Evolutionary conservation across 306 rosid species (phyloP), one percentile per base, ranked within the genome.

Genomic region (Purshia tridentata): DNA sequence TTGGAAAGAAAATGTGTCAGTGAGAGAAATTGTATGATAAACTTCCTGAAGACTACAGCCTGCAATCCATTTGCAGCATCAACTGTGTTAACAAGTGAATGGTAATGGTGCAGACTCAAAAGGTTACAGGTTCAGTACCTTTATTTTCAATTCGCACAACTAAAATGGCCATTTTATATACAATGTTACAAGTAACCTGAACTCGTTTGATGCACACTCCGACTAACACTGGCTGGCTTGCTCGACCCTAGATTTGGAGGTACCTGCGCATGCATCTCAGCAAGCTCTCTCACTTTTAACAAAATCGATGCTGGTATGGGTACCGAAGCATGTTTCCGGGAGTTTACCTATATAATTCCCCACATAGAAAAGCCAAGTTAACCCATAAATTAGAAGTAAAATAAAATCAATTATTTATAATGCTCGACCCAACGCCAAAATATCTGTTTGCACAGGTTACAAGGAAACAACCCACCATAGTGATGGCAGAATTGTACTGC

Each of bases 281-380:
- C 99, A 45, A 94, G 96, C 85, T 94, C 86, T 87, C 99, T 88
- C 53, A 94, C 96, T 37, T 86, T 85, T 6, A 83, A 67, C 81
- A 94, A 77, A 72, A 91, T 88, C 18, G 81, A 50, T 45, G 89
- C 92, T 0, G 99, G 99, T 63, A 94, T 91, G 2, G 97, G 92
- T 18, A 80, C 85, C 0, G 97, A 39, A 41, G 89, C 88, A 65
- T 88, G 88, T 88, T 94, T 94, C 83, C 97, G 89, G 4, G 88
- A 77, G 82, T 84, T 90, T 49, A 90, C 72, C 99, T 94, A 35
- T 78, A 81, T 57, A 8, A 57, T 57, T 23, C 2, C 72, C 22
- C 66, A 49, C 7, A 48, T 13, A 69, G 47, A 60, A 57, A 35
- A 29, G 35, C 42, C 46, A 50, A 54, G 72, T 54, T 22, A 65